Percentiles rank a stretch among this genome's conserved stretches.
These are phyloP conservation scores for Sarocladium oryzae DNA, from an alignment of 2,329 filamentous ascomycete species.

Conservation along the genomic window DNA sequence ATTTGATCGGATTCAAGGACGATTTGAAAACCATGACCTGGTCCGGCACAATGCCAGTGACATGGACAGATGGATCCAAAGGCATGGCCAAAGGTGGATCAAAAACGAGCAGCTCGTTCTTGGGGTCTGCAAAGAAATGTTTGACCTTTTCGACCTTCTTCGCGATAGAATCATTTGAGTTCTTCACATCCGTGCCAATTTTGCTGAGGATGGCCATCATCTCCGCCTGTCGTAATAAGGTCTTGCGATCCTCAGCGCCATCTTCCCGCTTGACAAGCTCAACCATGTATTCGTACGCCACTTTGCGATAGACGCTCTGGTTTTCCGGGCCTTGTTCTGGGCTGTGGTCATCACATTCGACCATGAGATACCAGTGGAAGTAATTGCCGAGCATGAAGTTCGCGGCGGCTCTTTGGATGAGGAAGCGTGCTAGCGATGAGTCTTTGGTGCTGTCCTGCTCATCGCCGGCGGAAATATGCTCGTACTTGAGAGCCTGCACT, in stretches of 20 bases:
- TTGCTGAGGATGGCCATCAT: conserved; percentile 81
- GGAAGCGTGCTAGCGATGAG: conserved; percentile 81
- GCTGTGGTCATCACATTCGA: conserved; percentile 85
- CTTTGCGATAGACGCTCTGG: conserved; percentile 81
- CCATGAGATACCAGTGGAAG: conserved; percentile 97
- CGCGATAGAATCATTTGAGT: conserved; percentile 68
- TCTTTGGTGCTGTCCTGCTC: conserved; percentile 56
- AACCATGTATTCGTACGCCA: conserved; percentile 94
- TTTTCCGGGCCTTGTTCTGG: conserved; percentile 68
- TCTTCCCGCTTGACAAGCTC: conserved; percentile 68
- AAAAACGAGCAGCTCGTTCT: conserved; percentile 78
- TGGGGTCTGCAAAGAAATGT: conserved; percentile 76
- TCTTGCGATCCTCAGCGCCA: conserved; percentile 68
- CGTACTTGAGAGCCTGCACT: conserved; percentile 93
- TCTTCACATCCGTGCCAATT: conserved; percentile 82
- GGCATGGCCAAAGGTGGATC: conserved; percentile 84
- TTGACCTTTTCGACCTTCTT: conserved; percentile 82
- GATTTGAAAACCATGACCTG: conserved; percentile 94
- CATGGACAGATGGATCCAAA: conserved; percentile 73
- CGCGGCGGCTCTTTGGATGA: conserved; percentile 79
- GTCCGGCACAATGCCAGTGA: conserved; percentile 75
- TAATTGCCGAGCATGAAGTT: conserved; percentile 93
- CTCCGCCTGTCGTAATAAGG: conserved; percentile 79
- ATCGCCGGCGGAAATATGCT: conserved; percentile 61
- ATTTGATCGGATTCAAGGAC: conserved; percentile 81